These are phyloP conservation scores for Fusarium dimerum DNA, from an alignment of 2,329 filamentous ascomycete species.

Conservation along the genomic window DNA sequence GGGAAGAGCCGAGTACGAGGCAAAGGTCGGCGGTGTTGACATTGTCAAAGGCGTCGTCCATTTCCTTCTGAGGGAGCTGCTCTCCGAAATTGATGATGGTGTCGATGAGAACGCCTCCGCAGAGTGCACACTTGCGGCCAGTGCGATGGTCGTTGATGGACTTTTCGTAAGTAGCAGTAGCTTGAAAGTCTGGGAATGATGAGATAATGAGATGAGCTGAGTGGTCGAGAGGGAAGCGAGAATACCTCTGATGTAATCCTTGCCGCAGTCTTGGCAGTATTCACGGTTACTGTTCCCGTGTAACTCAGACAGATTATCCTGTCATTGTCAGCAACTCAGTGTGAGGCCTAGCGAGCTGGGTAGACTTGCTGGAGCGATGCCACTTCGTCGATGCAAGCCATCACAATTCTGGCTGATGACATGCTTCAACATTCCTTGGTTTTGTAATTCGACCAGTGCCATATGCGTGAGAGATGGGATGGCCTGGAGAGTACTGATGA, in stretches of 20 bases:
- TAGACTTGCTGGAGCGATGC: slow-evolving; percentile 42
- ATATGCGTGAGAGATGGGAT: slow-evolving; percentile 48
- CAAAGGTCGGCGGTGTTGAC: slow-evolving; percentile 46
- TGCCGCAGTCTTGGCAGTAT: slow-evolving; percentile 44
- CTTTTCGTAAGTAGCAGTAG: slow-evolving; percentile 44
- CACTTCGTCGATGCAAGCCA: slow-evolving; percentile 46
- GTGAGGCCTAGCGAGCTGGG: accelerated
- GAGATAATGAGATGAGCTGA: not conserved
- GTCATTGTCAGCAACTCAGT: not conserved
- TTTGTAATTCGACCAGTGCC: slow-evolving; percentile 47
- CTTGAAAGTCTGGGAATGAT: slow-evolving; percentile 40
- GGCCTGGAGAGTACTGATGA: slow-evolving; percentile 42
- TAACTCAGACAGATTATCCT: slow-evolving; percentile 47
- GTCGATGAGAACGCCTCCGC: slow-evolving; percentile 41
- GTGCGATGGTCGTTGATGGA: slow-evolving; percentile 48
- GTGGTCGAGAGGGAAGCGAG: accelerated
- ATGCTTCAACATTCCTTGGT: slow-evolving; percentile 42
- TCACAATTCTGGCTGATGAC: slow-evolving; percentile 43
- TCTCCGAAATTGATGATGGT: slow-evolving; percentile 50
- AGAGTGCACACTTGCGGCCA: slow-evolving; percentile 43
- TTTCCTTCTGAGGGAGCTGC: slow-evolving; percentile 30
- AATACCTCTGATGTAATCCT: slow-evolving; percentile 47
- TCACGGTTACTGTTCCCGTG: slow-evolving; percentile 51
- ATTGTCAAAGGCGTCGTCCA: slow-evolving; percentile 37
- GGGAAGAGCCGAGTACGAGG: slow-evolving; percentile 47